Base-by-base conservation (phyloP, 345 rosid species). In the Arabidopsis suecica region DNA sequence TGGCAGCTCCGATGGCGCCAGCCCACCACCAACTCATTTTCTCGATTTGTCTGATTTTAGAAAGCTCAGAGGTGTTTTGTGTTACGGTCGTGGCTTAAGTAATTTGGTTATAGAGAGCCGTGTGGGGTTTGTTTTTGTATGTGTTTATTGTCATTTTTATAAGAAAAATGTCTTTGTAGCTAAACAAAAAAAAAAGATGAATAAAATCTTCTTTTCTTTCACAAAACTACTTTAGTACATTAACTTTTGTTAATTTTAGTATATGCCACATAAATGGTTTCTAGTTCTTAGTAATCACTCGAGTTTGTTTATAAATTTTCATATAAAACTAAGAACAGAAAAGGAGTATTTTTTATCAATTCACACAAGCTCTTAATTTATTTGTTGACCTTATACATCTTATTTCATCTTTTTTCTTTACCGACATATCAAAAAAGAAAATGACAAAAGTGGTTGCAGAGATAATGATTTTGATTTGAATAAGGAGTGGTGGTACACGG, bases 21-120 rank as follows among this genome's bases (percentile, higher is more conserved):
- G 88, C 83, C 86, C 88, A 83, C 86, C 87, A 84, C 87, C 86
- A 80, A 77, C 89, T 84, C 89, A 82, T 86, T 50, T 74, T 78
- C 54, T 53, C 30, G 68, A 65, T 48, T 34, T 5, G 8, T 18
- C 38, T 22, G 71, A 53, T 73, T 23, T 48, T 7, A 44, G 45
- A 49, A 16, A 20, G 53, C 30, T 38, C 44, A 13, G 67, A 14
- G n/a, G 2, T 34, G 44, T 34, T 42, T 33, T 47, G 54, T 45
- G 25, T 12, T 61, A 3, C 10, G 7, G 54, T 12, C 9, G 69
- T 51, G 44, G 65, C 32, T 23, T 42, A 32, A 51, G 68, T 36
- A 48, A 23, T 25, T 44, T 32, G 58, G 59, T 3, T 3, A 16
- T 5, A 55, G 40, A 55, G 49, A 64, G 34, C 33, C 60, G 60